Base-by-base conservation (phyloP, 345 rosid genomes). In the Gossypium australe region DNA sequence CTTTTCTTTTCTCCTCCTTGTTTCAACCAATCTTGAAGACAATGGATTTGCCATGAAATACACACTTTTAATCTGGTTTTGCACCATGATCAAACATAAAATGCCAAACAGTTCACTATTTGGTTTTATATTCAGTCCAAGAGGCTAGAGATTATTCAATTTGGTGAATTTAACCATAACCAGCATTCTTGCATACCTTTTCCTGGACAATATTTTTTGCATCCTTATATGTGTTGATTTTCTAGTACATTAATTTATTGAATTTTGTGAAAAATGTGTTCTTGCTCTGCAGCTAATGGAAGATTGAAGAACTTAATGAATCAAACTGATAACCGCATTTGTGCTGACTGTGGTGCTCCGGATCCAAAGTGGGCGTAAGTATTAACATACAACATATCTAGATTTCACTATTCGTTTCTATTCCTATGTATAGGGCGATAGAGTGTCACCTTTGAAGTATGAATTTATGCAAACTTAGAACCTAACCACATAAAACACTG, bases 281-380 rank as follows among this genome's bases (percentile, higher is more conserved):
- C 16, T 61, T 72, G 29, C 3, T 67, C 55, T 72, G 51, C 83
- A 92, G 98, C 91, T 78, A 95, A 88, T 77, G 83, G 87, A 78
- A 93, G 90, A 82, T 76, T 95, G 81, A 95, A 80, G 78, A 92
- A 82, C 77, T 81, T 95, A 70, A 82, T 89, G 85, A 85, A 71
- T 76, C 93, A 88, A 81, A 80, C 76, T 61, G 99, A 91, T 83
- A 95, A 95, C 84, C 93, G 89, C 71, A 10, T 27, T 73, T 95
- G 99, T 82, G 99, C 99, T 77, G 99, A 95, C 82, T 95, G 99
- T 70, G 82, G 89, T 64, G 97, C 98, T 77, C 90, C 91, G 2
- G 98, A 91, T 91, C 99, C 99, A 64, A 95, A 95, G 75, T 95
- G 99, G 99, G 99, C 99, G 99, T 95, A 86, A 88, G 99, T 86